phyloP scores from a whole-genome alignment of 2,329 filamentous ascomycete species.

The Chrysoporthe deuterocubensis region DNA sequence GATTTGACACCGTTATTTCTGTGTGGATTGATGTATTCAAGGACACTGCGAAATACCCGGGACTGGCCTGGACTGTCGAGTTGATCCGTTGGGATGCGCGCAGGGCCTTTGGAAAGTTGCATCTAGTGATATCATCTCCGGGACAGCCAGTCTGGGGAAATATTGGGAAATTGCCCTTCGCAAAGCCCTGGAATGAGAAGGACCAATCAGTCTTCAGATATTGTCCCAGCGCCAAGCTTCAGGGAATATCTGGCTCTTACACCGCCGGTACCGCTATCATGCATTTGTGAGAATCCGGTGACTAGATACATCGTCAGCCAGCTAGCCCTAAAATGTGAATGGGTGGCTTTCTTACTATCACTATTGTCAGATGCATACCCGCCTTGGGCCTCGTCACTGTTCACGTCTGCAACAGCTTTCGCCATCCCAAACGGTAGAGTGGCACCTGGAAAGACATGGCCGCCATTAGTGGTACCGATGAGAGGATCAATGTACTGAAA shows the following conservation, averaged over 20 bases:
- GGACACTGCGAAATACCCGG: slow-evolving; percentile 57
- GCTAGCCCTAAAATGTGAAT: too few species aligned
- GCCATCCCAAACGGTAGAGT: slow-evolving; percentile 38
- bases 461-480: slow-evolving; percentile 37
- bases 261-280: slow-evolving; percentile 38
- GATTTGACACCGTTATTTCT: slow-evolving; percentile 57
- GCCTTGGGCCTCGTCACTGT: slow-evolving; percentile 33
- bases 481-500: slow-evolving; percentile 33
- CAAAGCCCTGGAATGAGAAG: slow-evolving; percentile 29
- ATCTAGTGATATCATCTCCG: slow-evolving; percentile 42
- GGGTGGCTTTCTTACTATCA: slow-evolving; percentile 28
- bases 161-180: slow-evolving; percentile 42
- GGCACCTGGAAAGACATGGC: slow-evolving; percentile 38
- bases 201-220: background rate
- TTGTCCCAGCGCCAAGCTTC: background rate
- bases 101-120: slow-evolving; percentile 50
- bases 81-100: slow-evolving; percentile 48
- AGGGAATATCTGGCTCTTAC: slow-evolving; percentile 33
- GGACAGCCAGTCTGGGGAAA: slow-evolving; percentile 41
- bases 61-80: slow-evolving; percentile 49
- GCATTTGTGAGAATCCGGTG: slow-evolving; percentile 39
- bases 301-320: slow-evolving; percentile 29
- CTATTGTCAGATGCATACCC: slow-evolving; percentile 35
- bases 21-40: slow-evolving; percentile 51
- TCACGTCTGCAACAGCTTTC: slow-evolving; percentile 36